phyloP scores from a whole-genome alignment of 2,329 filamentous ascomycete genomes.

The Thelonectria blattea region DNA sequence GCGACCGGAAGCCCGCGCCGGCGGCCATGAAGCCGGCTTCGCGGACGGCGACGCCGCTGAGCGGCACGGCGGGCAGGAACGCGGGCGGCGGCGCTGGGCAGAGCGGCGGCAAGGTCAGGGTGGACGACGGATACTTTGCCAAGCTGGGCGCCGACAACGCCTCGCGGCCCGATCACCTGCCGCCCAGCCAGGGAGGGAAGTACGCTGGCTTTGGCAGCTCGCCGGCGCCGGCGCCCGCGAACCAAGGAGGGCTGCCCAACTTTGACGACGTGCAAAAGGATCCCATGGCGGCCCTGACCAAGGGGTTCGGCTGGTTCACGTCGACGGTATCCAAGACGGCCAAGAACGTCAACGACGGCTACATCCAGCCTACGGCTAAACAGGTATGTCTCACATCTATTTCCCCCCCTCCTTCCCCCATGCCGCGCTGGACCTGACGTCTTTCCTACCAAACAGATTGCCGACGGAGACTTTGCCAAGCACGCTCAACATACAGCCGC shows the following conservation, averaged over 20 bases:
- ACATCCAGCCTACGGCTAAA: conserved; percentile 90
- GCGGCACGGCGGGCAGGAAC: conserved; percentile 47
- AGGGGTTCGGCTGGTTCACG: conserved; percentile 94
- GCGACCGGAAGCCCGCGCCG: conserved; percentile 60
- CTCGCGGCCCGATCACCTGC: conserved; percentile 71
- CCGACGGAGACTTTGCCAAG: conserved; percentile 78
- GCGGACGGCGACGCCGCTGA: conserved; percentile 50
- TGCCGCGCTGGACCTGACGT: conserved; percentile 32
- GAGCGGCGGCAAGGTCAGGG: conserved; percentile 59
- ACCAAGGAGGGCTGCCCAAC: conserved; percentile 61
- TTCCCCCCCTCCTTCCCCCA: background rate
- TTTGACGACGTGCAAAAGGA: conserved; percentile 93
- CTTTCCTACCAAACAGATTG: conserved; percentile 60
- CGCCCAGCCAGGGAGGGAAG: conserved; percentile 91
- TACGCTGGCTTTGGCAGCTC: conserved; percentile 89
- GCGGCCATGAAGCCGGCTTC: conserved; percentile 43
- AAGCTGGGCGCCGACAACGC: conserved; percentile 85
- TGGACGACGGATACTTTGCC: conserved; percentile 90
- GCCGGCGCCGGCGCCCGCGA: conserved; percentile 58
- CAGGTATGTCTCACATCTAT: conserved; percentile 61
- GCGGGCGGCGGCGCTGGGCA: conserved; percentile 48
- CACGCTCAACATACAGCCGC: conserved; percentile 67
- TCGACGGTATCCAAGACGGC: conserved; percentile 88
- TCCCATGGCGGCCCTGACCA: conserved; percentile 84
- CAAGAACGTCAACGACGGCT: conserved; percentile 88